Conservation (phyloP, 1,284 basidiomycete genomes). For the Calocybe gambosa region DNA sequence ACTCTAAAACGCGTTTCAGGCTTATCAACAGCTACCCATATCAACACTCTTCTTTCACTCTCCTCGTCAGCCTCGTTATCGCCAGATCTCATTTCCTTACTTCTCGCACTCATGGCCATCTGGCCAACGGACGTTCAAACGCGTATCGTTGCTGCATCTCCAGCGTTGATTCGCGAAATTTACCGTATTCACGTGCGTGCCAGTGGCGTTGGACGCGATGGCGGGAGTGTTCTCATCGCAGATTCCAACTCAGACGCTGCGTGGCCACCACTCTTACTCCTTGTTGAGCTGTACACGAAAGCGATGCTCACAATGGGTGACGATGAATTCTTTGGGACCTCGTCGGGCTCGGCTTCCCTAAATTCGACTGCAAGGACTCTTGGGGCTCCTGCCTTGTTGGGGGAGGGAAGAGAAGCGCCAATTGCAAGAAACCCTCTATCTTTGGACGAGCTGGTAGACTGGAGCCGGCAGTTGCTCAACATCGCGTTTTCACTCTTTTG, state of each 20-base stretch:
- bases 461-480: slow-evolving; percentile 69
- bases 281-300: slow-evolving; percentile 82
- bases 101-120: slow-evolving; percentile 46
- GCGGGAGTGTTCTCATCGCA: slow-evolving; percentile 34
- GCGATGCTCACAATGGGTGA: slow-evolving; percentile 90
- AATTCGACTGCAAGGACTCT: slow-evolving; percentile 4
- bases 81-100: slow-evolving; percentile 39
- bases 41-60: slow-evolving; percentile 43
- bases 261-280: slow-evolving; percentile 72
- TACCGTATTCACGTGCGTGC: slow-evolving; percentile 66
- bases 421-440: slow-evolving; percentile 66
- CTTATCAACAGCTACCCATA: slow-evolving; percentile 43
- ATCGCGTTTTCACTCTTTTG: slow-evolving; percentile 80
- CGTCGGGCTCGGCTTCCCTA: slow-evolving; percentile 8
- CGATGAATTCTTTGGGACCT: slow-evolving; percentile 84
- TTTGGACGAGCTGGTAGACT: slow-evolving; percentile 74
- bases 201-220: slow-evolving; percentile 49
- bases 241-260: slow-evolving; percentile 32
- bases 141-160: slow-evolving; percentile 41
- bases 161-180: slow-evolving; percentile 64
- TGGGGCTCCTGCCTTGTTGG: slow-evolving; percentile 9
- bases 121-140: slow-evolving; percentile 53
- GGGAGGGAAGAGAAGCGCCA: slow-evolving; percentile 7
- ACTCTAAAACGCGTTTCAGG: slow-evolving; percentile 51
- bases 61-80: slow-evolving; percentile 30